phyloP scores from a whole-genome alignment of 192 early-diverging fungal species.

The Backusella morwellensis region DNA sequence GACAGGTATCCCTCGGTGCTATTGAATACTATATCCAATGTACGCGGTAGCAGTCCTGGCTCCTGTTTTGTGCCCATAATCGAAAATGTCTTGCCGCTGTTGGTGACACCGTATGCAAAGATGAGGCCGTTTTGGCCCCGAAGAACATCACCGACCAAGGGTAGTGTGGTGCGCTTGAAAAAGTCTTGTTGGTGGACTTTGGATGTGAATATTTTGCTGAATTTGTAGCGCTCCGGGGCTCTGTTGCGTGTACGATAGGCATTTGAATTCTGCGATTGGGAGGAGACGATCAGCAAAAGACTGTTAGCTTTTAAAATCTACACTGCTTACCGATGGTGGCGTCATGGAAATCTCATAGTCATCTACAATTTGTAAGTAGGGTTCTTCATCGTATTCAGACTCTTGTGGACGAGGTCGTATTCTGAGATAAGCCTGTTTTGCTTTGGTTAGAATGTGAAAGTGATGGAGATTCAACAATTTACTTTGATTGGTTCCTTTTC shows the following conservation, averaged over 20 bases:
- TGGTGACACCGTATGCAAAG: conserved; percentile 71
- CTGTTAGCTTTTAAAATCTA: background rate
- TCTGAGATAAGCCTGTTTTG: conserved; percentile 30
- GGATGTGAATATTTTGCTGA: conserved; percentile 56
- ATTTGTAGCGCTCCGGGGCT: conserved; percentile 46
- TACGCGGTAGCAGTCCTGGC: conserved; percentile 58
- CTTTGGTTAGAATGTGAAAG: background rate
- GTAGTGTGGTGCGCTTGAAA: conserved; percentile 59
- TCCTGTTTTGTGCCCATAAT: conserved; percentile 50
- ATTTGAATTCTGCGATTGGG: conserved; percentile 19
- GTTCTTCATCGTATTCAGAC: conserved; percentile 1
- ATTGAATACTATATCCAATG: conserved; percentile 57
- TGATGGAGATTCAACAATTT: background rate
- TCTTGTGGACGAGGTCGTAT: conserved; percentile 23
- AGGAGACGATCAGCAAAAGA: background rate
- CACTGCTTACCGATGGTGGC: conserved; percentile 31
- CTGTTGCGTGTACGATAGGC: conserved; percentile 31
- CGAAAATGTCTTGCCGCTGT: conserved; percentile 71
- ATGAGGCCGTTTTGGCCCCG: conserved; percentile 59
- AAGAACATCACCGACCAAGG: conserved; percentile 54
- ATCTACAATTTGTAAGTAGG: conserved; percentile 39
- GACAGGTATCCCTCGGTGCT: conserved; percentile 36
- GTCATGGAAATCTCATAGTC: conserved; percentile 42
- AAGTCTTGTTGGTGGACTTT: conserved; percentile 42
- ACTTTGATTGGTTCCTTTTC: conserved; percentile 41